Base-by-base conservation (phyloP, 2,329 filamentous ascomycete species). In the Calonectria hongkongensis region DNA sequence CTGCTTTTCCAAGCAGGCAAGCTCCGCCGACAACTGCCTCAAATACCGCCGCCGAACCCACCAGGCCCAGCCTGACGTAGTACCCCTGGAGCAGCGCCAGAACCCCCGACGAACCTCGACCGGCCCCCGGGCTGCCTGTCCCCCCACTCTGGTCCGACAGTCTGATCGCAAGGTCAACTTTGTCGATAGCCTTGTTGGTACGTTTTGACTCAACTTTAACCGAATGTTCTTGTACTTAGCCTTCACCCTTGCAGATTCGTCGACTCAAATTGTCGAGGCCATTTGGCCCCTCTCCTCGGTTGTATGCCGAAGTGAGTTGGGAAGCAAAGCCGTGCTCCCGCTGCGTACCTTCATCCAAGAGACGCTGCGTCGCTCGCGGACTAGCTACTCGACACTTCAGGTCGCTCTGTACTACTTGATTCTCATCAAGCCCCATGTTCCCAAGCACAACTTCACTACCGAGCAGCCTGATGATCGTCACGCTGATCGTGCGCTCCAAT, bases 341-440 rank as follows among this genome's bases (percentile, higher is more conserved):
- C 89, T 99, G 80, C 94, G 96, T 78, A 98, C 94, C 67, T 99
- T 98, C 83, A 98, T 99, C 80, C 96, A 98, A 85, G 97, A 98
- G 88, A 98, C 97, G 25, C 89, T 99, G 77, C 94, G 96, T 79
- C 92, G 97, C 80, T 99, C 97, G 73, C 93, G 96, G 80, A 98
- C 97, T 51, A 98, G 96, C 87, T 99, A 98, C 87, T 98, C 96
- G 72, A 99, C 97, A 36, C 88, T 99, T 68, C 97, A 98, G 86
- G 97, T 99, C 73, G 96, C 97, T 30, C 88, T 99, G 74, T 99
- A 98, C 85, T 99, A 99, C 83, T 87, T 99, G 81, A 93, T 99
- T 81, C 90, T 98, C 79, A 96, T 99, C 84, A 98, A 97, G 87
- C 91, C 94, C 27, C 94, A 95, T 85, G 92, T 99, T 66, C 96